Evolutionary conservation across 2,329 filamentous ascomycete species (phyloP), one percentile per base, ranked within the genome.

Genomic region (Penicillium decumbens): DNA sequence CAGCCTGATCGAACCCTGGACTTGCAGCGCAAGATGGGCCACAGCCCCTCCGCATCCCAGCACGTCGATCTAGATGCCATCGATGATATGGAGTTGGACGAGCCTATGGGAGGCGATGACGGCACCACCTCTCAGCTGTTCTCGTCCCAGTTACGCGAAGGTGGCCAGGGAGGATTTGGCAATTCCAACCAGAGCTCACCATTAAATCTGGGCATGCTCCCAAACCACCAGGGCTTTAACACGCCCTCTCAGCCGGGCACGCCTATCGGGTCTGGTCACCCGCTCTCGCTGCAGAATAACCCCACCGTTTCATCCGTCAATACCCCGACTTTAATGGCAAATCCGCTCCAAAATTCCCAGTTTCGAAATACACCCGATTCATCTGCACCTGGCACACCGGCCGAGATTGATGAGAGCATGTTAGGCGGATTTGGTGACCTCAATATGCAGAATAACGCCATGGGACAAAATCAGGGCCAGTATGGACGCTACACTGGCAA

Each of bases 231-330:
- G 66, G 89, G 87, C 12, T 80, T 96, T 51, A 85, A 89, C 43
- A 55, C 52, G 50, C 88, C 84, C 8, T 95, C 91, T 4, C 89
- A 90, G 56, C 92, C 91, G 1, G 84, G 88, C 3, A 96, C 92
- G 0, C 92, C 92, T 2, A 85, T 86, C 28, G 79, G 88, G 24
- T 81, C 85, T 41, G 84, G 80, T 61, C 77, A 78, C 35, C 67
- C 72, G 8, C 89, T 92, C 63, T 84, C 84, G 43, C 83, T 95
- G 58, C 87, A 90, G 67, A 89, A 95, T 69, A 96, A 96, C 68
- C 92, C 92, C 13, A 96, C 91, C 1, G 92, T 97, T 15, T 98
- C 93, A 3, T 96, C 91, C 3, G 92, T 96, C 47, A 97, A 96
- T 69, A 97, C 92, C 0, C 92, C 92, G 0, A 95, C 91, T 0